Percentiles rank a stretch among this genome's conserved stretches.
phyloP scores from a whole-genome alignment of 2,329 filamentous ascomycete genomes.

The Aureobasidium musti region DNA sequence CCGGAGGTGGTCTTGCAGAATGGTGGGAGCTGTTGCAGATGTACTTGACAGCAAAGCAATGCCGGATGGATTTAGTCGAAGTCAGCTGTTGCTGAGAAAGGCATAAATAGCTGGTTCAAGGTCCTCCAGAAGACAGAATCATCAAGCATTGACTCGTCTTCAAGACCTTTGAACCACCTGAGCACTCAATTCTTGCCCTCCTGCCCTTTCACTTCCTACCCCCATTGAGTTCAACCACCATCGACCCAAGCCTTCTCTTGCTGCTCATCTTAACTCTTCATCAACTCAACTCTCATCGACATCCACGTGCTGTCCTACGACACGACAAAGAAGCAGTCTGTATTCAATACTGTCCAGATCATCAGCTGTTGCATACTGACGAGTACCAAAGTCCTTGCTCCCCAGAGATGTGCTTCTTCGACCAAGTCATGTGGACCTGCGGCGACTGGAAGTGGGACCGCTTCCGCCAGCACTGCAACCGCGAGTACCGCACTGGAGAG shows the following conservation, averaged over 20 bases:
- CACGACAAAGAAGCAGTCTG: neutral
- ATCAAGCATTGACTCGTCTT: constrained; percentile 10
- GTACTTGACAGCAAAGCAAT: constrained; percentile 12
- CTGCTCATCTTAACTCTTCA: neutral
- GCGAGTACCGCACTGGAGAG: constrained; percentile 93
- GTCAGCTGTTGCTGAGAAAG: neutral
- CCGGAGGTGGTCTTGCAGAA: constrained; percentile 6
- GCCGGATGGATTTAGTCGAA: neutral
- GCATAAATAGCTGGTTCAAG: constrained; percentile 29
- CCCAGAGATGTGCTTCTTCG: constrained; percentile 85
- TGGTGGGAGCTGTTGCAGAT: constrained; percentile 14
- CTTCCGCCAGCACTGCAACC: constrained; percentile 89
- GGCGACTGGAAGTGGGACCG: constrained; percentile 94
- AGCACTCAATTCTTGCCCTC: neutral
- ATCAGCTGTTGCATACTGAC: neutral
- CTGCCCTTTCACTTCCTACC: neutral
- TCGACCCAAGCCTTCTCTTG: neutral
- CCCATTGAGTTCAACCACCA: neutral
- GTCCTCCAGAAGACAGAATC: neutral
- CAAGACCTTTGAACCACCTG: neutral
- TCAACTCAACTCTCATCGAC: neutral
- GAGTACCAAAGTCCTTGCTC: constrained; percentile 33
- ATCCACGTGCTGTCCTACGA: neutral
- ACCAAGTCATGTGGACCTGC: constrained; percentile 81
- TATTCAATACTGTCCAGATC: neutral